phyloP scores from a whole-genome alignment of 768 basidiomycete genomes.

The Cytidiella melzeri region DNA sequence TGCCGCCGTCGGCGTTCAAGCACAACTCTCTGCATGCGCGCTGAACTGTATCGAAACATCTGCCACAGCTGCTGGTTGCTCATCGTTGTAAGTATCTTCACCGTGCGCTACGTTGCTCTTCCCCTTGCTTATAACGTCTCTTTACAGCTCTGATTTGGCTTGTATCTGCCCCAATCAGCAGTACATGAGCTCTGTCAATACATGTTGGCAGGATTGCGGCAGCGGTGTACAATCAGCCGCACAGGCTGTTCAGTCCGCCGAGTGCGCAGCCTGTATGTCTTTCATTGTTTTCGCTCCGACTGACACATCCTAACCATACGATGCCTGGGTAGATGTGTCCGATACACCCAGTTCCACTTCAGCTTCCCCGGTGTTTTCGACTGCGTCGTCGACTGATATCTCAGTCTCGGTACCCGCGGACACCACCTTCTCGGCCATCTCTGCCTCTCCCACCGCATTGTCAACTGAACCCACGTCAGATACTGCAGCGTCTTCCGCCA shows the following conservation, averaged over 20 bases:
- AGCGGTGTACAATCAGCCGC: constrained; percentile 27
- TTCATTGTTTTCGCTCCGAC: neutral
- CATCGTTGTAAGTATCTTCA: constrained; percentile 14
- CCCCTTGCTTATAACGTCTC: neutral
- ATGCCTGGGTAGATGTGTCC: neutral
- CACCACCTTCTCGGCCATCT: constrained; percentile 1
- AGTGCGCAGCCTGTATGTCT: constrained; percentile 27
- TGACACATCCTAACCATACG: neutral
- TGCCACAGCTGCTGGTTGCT: constrained; percentile 10
- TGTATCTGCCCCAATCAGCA: constrained; percentile 34
- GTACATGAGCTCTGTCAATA: constrained; percentile 30
- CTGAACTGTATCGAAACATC: constrained; percentile 15
- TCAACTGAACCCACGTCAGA: constrained; percentile 4
- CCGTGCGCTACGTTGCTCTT: neutral
- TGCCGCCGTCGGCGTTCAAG: constrained; percentile 9
- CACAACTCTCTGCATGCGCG: constrained; percentile 15
- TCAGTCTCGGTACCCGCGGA: neutral
- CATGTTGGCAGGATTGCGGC: constrained; percentile 34
- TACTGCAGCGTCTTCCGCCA: neutral
- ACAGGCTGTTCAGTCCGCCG: constrained; percentile 19
- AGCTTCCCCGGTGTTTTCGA: neutral
- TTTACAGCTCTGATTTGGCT: constrained; percentile 29
- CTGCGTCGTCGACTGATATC: neutral
- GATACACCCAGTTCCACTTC: constrained; percentile 1
- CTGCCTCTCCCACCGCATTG: constrained; percentile 10